Evolutionary conservation across 108 stramenopile genomes (phyloP).

Genomic region (Pseudonitzschia pungens): DNA sequence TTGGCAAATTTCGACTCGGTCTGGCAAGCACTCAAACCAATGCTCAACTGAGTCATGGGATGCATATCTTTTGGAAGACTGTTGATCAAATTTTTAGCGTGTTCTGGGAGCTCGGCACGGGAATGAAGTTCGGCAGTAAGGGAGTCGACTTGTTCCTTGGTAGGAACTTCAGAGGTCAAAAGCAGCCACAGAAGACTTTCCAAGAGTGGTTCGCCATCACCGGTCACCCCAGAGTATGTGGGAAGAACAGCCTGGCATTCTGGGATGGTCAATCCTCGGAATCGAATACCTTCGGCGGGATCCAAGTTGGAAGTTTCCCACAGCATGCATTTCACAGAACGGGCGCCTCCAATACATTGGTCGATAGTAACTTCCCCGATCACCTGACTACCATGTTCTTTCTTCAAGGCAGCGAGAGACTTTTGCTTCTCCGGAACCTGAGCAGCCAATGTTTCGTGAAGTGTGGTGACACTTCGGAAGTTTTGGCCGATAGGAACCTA

Average conservation of each 20-base stretch:
- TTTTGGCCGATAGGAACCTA: constrained; percentile 24
- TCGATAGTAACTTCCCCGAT: constrained; percentile 97
- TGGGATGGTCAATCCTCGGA: constrained; percentile 98
- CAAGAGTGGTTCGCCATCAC: constrained; percentile 96
- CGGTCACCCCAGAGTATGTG: constrained; percentile 84
- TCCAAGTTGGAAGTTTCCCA: constrained; percentile 99
- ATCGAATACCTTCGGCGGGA: constrained; percentile 98
- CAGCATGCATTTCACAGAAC: constrained; percentile 98
- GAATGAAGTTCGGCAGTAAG: constrained; percentile 92
- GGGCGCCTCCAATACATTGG: constrained; percentile 97
- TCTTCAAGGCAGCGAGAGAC: constrained; percentile 83
- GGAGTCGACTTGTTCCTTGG: constrained; percentile 94
- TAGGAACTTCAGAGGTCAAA: constrained; percentile 95
- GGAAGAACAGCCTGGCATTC: constrained; percentile 97
- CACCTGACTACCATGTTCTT: constrained; percentile 92
- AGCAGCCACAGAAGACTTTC: constrained; percentile 97
- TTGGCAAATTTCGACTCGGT: constrained; percentile 94
- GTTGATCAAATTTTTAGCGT: constrained; percentile 92
- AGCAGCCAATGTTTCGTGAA: constrained; percentile 88
- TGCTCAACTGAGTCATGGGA: constrained; percentile 98
- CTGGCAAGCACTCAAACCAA: constrained; percentile 91
- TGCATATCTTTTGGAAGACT: constrained; percentile 96
- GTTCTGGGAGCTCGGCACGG: constrained; percentile 86
- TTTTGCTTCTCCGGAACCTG: constrained; percentile 95
- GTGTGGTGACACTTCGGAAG: constrained; percentile 71